phyloP scores from a whole-genome alignment of 192 early-diverging fungal species.

The Cladochytrium replicatum region DNA sequence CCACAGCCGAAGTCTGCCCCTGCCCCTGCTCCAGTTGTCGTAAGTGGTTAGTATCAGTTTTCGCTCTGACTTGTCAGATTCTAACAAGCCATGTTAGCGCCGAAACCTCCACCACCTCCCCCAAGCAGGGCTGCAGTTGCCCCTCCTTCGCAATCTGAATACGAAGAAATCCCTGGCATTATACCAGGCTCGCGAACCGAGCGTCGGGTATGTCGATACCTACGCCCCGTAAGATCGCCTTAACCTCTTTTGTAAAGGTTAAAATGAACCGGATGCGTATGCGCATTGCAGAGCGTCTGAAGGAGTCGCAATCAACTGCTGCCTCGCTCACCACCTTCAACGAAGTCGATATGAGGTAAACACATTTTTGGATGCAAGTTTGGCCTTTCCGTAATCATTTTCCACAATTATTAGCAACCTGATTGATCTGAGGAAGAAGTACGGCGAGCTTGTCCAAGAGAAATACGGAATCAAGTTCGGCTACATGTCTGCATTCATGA shows the following conservation, averaged over 20 bases:
- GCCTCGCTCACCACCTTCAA: constrained; percentile 98
- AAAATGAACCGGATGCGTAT: constrained; percentile 99
- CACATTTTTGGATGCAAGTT: not conserved
- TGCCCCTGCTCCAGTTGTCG: constrained; percentile 5
- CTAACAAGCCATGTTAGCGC: constrained; percentile 9
- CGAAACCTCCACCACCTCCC: constrained; percentile 1
- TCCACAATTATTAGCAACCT: constrained; percentile 46
- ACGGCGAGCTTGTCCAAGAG: constrained; percentile 91
- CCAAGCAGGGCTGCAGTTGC: not conserved
- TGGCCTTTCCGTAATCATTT: not conserved
- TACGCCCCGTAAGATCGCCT: not conserved
- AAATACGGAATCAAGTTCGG: constrained; percentile 94
- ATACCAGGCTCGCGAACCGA: constrained; percentile 21
- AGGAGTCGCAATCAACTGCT: constrained; percentile 94
- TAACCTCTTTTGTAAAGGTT: constrained; percentile 28
- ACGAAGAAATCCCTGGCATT: constrained; percentile 16
- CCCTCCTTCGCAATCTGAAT: constrained; percentile 2
- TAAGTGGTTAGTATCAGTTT: constrained; percentile 9
- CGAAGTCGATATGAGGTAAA: constrained; percentile 93
- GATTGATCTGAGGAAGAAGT: constrained; percentile 80
- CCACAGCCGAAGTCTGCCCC: constrained; percentile 8
- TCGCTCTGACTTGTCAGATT: constrained; percentile 1
- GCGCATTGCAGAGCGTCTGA: constrained; percentile 86
- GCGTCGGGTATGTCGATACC: constrained; percentile 11
- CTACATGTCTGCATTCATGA: constrained; percentile 97